These are phyloP conservation scores for Atractiella rhizophila DNA, from an alignment of 768 basidiomycete genomes.

Conservation along the genomic window DNA sequence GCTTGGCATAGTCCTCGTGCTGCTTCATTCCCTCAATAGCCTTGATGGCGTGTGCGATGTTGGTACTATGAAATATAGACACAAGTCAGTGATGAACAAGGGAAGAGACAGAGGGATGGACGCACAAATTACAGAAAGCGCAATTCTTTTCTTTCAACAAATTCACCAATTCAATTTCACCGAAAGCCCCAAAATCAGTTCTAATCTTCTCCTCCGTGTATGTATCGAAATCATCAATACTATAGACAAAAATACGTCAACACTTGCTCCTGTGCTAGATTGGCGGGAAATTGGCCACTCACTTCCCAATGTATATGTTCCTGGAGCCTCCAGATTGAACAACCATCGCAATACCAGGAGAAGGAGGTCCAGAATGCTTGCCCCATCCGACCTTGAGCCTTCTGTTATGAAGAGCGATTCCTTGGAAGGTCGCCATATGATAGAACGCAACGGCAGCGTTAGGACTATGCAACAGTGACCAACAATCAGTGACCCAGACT, in stretches of 20 bases:
- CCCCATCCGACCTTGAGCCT: constrained; percentile 96
- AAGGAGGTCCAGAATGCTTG: constrained; percentile 70
- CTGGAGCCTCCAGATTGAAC: constrained; percentile 81
- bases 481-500: neutral
- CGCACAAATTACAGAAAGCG: constrained; percentile 59
- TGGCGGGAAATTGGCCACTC: neutral
- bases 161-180: constrained; percentile 59
- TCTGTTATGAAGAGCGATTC: constrained; percentile 72
- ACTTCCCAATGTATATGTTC: constrained; percentile 76
- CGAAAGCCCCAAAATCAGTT: constrained; percentile 80
- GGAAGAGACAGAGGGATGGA: neutral
- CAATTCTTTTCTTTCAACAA: constrained; percentile 39
- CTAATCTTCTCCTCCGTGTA: constrained; percentile 75
- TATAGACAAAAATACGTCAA: neutral
- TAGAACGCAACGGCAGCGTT: constrained; percentile 79
- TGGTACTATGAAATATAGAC: constrained; percentile 28
- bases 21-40: constrained; percentile 89
- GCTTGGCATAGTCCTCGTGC: constrained; percentile 63
- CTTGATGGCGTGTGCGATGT: constrained; percentile 84
- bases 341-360: constrained; percentile 57
- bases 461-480: constrained; percentile 28
- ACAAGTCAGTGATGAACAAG: neutral
- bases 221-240: constrained; percentile 67
- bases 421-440: constrained; percentile 71
- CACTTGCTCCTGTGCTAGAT: no score